These are phyloP conservation scores for Daucus carota DNA, from an alignment of 129 eudicot genomes.

Conservation along the genomic window DH1_v3.0 NC_030384.2:25532001-25532500, in stretches of 20 bases:
- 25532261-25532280: not conserved
- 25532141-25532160: constrained; percentile 91
- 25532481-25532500: no score
- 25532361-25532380: not conserved
- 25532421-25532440: no score
- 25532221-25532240: not conserved
- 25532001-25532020: constrained; percentile 62
- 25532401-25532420: no score
- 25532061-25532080: constrained; percentile 77
- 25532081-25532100: constrained; percentile 81
- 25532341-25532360: not conserved
- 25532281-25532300: not conserved
- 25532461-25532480: no score
- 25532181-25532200: not conserved
- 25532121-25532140: constrained; percentile 84
- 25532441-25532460: no score
- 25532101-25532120: constrained; percentile 73
- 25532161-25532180: constrained; percentile 51
- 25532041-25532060: constrained; percentile 80
- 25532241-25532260: not conserved
- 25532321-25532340: not conserved
- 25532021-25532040: constrained; percentile 89
- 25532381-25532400: no score
- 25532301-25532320: not conserved
- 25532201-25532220: not conserved